Evolutionary conservation across 129 eudicot species (phyloP).

Genomic region (Flaveria linearis): DNA sequence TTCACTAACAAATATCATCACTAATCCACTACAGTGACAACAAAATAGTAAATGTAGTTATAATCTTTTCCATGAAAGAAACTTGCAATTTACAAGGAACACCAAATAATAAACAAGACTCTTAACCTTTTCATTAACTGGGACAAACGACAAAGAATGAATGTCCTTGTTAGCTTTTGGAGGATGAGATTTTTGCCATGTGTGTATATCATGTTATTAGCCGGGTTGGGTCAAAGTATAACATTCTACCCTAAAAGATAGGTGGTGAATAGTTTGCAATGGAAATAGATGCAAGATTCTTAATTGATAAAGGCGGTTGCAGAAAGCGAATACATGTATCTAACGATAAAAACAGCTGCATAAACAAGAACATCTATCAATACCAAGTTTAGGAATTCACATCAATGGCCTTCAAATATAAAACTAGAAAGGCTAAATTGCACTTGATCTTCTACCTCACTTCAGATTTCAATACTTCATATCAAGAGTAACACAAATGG

Average conservation of each 20-base stretch:
- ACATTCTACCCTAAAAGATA: slow-evolving; percentile 8
- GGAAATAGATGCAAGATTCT: slow-evolving; percentile 13
- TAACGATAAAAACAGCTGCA: slow-evolving; percentile 7
- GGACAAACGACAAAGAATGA: not conserved
- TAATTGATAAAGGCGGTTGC: slow-evolving; percentile 5
- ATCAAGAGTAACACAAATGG: slow-evolving; percentile 19
- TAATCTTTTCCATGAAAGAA: not conserved
- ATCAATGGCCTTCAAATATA: slow-evolving; percentile 6
- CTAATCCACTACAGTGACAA: not conserved
- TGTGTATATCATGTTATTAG: not conserved
- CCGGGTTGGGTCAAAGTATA: slow-evolving; percentile 4
- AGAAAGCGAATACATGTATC: slow-evolving; percentile 14
- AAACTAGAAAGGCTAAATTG: slow-evolving; percentile 1
- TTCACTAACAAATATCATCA: not conserved
- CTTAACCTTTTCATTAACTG: not conserved
- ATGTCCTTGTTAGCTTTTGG: not conserved
- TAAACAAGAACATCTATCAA: not conserved
- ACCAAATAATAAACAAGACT: not conserved
- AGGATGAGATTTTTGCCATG: not conserved
- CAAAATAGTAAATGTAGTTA: not conserved
- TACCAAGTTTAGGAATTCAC: not conserved
- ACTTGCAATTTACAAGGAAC: slow-evolving; percentile 17
- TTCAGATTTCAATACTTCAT: slow-evolving; percentile 9
- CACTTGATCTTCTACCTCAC: not conserved
- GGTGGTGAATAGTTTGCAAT: not conserved